These are phyloP conservation scores for Aspergillus ellipticus DNA, from an alignment of 495 filamentous ascomycete genomes.

Conservation along the genomic window DNA sequence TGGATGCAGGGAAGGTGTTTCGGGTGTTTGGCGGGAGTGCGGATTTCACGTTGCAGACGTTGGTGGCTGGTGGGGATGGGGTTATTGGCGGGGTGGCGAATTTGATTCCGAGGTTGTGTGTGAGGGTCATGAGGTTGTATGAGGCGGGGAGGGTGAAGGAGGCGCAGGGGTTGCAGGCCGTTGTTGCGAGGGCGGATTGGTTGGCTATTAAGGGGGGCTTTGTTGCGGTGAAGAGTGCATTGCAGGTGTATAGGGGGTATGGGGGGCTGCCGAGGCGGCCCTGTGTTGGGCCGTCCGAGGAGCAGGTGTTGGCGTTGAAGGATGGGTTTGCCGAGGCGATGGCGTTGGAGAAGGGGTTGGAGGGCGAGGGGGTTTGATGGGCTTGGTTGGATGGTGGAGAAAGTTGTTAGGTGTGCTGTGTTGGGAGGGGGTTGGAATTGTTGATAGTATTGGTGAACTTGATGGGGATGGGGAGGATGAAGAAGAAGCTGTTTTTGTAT, in stretches of 20 bases:
- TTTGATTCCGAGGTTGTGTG: constrained; percentile 73
- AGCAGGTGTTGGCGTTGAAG: constrained; percentile 59
- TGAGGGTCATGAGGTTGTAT: constrained; percentile 70
- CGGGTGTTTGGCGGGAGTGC: constrained; percentile 83
- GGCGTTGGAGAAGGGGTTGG: constrained; percentile 59
- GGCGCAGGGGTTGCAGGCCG: constrained; percentile 71
- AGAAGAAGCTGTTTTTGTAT: too few species aligned
- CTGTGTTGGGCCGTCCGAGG: constrained; percentile 62
- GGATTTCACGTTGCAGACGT: constrained; percentile 83
- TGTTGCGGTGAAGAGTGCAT: constrained; percentile 75
- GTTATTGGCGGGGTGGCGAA: constrained; percentile 85
- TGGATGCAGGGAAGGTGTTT: constrained; percentile 38
- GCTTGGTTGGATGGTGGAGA: constrained; percentile 4
- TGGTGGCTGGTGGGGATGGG: constrained; percentile 80
- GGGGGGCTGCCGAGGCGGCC: constrained; percentile 75
- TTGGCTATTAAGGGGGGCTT: constrained; percentile 81
- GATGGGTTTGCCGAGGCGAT: constrained; percentile 73
- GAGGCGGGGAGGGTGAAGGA: constrained; percentile 62
- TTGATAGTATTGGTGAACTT: too few species aligned
- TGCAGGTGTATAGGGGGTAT: constrained; percentile 73
- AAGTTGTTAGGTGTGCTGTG: not conserved
- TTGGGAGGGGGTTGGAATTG: too few species aligned
- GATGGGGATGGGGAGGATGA: too few species aligned
- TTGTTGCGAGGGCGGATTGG: constrained; percentile 85
- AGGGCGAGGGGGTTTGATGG: constrained; percentile 19